Percentiles rank a stretch among this genome's conserved stretches.
These are phyloP conservation scores for Smittium mucronatum DNA, from an alignment of 371 early-diverging fungal genomes.

Conservation along the genomic window DNA sequence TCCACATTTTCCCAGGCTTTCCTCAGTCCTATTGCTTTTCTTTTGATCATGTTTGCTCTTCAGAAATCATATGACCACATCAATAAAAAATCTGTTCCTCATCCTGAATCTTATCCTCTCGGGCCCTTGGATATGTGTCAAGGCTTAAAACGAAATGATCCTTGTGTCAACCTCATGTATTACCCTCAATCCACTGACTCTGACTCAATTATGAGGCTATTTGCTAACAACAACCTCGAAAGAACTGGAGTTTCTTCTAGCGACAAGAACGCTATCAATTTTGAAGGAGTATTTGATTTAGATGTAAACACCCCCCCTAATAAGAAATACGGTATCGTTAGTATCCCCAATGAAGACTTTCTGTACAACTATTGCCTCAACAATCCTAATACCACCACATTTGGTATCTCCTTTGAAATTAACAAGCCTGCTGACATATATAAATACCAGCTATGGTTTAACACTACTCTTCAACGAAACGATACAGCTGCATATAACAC, in stretches of 20 bases:
- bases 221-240: constrained; percentile 4
- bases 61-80: background rate
- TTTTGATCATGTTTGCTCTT: constrained; percentile 4
- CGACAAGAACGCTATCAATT: background rate
- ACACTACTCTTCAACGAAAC: constrained; percentile 10
- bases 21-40: constrained; percentile 8
- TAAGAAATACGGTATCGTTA: constrained; percentile 8
- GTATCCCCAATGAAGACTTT: constrained; percentile 6
- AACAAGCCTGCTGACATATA: background rate
- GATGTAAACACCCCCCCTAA: background rate
- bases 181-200: background rate
- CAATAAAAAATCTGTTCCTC: background rate
- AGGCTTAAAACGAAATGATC: background rate
- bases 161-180: constrained; percentile 12
- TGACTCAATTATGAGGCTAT: constrained; percentile 1
- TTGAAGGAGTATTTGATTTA: constrained; percentile 9
- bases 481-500: constrained; percentile 5
- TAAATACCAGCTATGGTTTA: constrained; percentile 11
- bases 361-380: constrained; percentile 5
- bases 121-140: constrained; percentile 8
- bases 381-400: constrained; percentile 10
- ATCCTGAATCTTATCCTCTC: constrained; percentile 8
- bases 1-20: constrained; percentile 3
- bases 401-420: constrained; percentile 7
- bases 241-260: background rate